A percentile compares a stretch with the other conserved stretches of the same genome.
Evolutionary conservation across 768 basidiomycete species (phyloP).

Genomic region (Trametopsis cervina): DNA sequence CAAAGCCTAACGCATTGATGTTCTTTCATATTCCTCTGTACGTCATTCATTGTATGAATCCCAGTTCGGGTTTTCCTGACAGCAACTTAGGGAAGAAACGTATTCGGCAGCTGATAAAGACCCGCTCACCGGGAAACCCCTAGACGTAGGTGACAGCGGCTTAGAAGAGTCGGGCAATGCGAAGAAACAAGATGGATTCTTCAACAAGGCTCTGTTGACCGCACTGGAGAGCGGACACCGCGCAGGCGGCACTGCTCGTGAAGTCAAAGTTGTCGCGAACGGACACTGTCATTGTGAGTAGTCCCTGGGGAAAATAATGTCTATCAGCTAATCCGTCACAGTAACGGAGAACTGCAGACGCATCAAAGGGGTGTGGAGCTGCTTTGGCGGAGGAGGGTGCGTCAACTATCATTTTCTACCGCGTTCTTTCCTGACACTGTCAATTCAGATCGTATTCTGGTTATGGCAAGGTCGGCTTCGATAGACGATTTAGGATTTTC

Average conservation of each 20-base stretch:
- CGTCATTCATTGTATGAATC: constrained; percentile 20
- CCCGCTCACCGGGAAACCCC: constrained; percentile 44
- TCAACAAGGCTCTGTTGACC: constrained; percentile 70
- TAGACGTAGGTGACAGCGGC: constrained; percentile 65
- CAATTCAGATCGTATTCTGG: constrained; percentile 66
- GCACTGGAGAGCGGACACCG: constrained; percentile 66
- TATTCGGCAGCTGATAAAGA: constrained; percentile 66
- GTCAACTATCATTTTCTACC: constrained; percentile 20
- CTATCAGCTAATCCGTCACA: constrained; percentile 20
- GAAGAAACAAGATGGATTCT: constrained; percentile 75
- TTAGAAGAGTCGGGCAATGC: constrained; percentile 55
- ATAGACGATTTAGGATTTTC: constrained; percentile 86
- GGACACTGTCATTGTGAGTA: constrained; percentile 82
- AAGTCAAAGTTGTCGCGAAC: constrained; percentile 86
- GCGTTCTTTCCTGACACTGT: constrained; percentile 7
- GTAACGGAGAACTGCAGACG: constrained; percentile 88
- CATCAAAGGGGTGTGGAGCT: constrained; percentile 82
- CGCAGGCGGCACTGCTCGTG: constrained; percentile 39
- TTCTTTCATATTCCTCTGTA: constrained; percentile 97
- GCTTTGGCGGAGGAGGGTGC: constrained; percentile 83
- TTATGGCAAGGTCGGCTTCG: constrained; percentile 79
- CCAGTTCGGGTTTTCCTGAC: neutral
- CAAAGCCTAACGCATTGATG: constrained; percentile 94
- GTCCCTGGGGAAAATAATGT: neutral
- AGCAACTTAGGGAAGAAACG: constrained; percentile 55